These are phyloP conservation scores for Aspergillus carbonarius DNA, from an alignment of 2,329 filamentous ascomycete species.

Conservation along the genomic window DNA sequence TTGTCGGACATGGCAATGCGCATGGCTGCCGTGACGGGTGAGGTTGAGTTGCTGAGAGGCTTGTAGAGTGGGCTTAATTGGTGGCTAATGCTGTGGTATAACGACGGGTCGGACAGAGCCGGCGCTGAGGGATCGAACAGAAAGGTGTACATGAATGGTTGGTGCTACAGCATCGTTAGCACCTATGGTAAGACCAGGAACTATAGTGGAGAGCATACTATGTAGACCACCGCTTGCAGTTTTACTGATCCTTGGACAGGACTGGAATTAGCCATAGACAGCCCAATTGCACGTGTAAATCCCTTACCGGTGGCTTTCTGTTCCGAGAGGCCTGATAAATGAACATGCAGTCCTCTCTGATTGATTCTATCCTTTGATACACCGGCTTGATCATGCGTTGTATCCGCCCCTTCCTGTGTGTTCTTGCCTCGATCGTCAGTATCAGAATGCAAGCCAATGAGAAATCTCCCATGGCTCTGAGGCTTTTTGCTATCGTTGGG, in stretches of 20 bases:
- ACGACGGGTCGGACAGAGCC: constrained; percentile 41
- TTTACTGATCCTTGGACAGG: constrained; percentile 16
- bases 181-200: not conserved
- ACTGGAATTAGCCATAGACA: not conserved
- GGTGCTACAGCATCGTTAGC: constrained; percentile 33
- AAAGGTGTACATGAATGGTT: constrained; percentile 54
- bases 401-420: constrained; percentile 27
- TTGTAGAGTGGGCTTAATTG: constrained; percentile 50
- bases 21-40: constrained; percentile 40
- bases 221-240: constrained; percentile 44
- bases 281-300: not conserved
- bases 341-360: constrained; percentile 38
- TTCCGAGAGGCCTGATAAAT: constrained; percentile 21
- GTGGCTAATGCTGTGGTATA: constrained; percentile 51
- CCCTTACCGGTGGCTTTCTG: constrained; percentile 18
- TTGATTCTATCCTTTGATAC: constrained; percentile 33
- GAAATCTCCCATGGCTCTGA: constrained; percentile 36
- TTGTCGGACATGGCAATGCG: constrained; percentile 37
- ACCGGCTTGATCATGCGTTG: constrained; percentile 20
- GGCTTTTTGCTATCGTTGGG: constrained; percentile 15
- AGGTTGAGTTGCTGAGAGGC: constrained; percentile 48
- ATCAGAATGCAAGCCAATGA: constrained; percentile 46
- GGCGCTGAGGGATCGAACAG: constrained; percentile 47
- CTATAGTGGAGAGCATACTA: constrained; percentile 30
- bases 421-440: constrained; percentile 32